Evolutionary conservation across 2,329 filamentous ascomycete species (phyloP).

Genomic region (Epichloe sibirici): DNA sequence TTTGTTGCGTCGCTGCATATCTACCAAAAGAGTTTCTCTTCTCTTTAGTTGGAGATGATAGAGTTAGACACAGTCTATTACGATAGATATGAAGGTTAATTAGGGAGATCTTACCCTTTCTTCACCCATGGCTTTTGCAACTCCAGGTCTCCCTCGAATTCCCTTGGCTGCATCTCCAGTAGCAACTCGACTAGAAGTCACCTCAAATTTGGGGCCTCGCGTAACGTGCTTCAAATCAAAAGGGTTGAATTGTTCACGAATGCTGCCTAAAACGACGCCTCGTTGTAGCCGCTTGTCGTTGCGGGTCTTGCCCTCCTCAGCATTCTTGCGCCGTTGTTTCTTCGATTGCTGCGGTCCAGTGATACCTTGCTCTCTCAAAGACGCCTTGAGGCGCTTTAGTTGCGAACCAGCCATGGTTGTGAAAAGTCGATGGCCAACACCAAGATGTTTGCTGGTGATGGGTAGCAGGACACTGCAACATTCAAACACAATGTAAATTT

Average conservation of each 20-base stretch:
- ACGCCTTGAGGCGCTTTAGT: slow-evolving; percentile 88
- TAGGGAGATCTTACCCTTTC: slow-evolving; percentile 48
- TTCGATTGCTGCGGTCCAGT: slow-evolving; percentile 89
- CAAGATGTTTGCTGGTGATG: slow-evolving; percentile 7
- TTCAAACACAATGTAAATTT: background rate
- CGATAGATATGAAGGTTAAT: background rate
- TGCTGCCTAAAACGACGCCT: slow-evolving; percentile 66
- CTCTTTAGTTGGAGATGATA: slow-evolving; percentile 35
- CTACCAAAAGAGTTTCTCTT: slow-evolving; percentile 70
- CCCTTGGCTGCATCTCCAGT: slow-evolving; percentile 41
- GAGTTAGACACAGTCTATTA: slow-evolving; percentile 3
- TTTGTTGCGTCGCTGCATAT: slow-evolving; percentile 82
- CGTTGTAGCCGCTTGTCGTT: slow-evolving; percentile 64
- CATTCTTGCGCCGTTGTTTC: slow-evolving; percentile 73
- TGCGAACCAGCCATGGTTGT: slow-evolving; percentile 81
- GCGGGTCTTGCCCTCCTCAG: slow-evolving; percentile 51
- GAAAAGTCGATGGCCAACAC: background rate
- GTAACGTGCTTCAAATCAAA: slow-evolving; percentile 83
- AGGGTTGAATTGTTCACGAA: slow-evolving; percentile 94
- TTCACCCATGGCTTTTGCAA: slow-evolving; percentile 77
- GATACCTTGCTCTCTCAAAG: slow-evolving; percentile 78
- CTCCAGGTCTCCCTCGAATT: slow-evolving; percentile 63
- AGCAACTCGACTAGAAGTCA: slow-evolving; percentile 54
- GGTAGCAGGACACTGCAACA: background rate
- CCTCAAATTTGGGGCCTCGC: slow-evolving; percentile 72